Percentiles rank a stretch among this genome's conserved stretches.
Evolutionary conservation across 768 basidiomycete species (phyloP).

Genomic region (Collybia mongolica): DNA sequence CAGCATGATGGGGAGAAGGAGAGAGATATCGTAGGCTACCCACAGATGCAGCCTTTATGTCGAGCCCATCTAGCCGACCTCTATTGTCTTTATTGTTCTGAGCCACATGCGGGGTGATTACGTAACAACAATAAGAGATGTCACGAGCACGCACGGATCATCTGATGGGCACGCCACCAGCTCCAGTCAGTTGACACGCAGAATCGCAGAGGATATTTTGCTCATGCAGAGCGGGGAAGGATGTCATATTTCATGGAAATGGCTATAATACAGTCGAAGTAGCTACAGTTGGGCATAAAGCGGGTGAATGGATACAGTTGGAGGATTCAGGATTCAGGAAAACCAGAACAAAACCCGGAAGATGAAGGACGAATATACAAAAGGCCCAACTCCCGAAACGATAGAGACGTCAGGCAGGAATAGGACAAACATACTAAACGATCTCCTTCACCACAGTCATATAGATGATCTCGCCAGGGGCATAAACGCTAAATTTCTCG

Average conservation of each 20-base stretch:
- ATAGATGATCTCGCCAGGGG: constrained; percentile 34
- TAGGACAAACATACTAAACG: constrained; percentile 15
- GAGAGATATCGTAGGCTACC: constrained; percentile 4
- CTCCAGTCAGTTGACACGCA: too few species aligned
- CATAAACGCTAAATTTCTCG: constrained; percentile 18
- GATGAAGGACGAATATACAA: too few species aligned
- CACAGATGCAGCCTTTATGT: constrained; percentile 17
- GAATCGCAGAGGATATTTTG: too few species aligned
- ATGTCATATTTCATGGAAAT: background rate
- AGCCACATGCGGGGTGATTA: constrained; percentile 12
- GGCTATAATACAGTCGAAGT: background rate
- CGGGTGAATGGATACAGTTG: constrained; percentile 1
- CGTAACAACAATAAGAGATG: constrained; percentile 28
- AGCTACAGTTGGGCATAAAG: background rate
- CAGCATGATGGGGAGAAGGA: constrained; percentile 1
- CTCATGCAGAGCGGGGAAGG: background rate
- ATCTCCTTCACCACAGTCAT: constrained; percentile 46
- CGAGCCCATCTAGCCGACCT: constrained; percentile 12
- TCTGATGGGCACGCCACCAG: background rate
- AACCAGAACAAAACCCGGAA: background rate
- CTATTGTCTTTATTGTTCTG: constrained; percentile 32
- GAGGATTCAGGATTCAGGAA: background rate
- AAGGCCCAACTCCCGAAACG: too few species aligned
- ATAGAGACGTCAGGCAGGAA: background rate
- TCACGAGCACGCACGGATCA: constrained; percentile 1